Conservation (phyloP, 2,329 filamentous ascomycete species). For the Aureobasidium zeae region DNA sequence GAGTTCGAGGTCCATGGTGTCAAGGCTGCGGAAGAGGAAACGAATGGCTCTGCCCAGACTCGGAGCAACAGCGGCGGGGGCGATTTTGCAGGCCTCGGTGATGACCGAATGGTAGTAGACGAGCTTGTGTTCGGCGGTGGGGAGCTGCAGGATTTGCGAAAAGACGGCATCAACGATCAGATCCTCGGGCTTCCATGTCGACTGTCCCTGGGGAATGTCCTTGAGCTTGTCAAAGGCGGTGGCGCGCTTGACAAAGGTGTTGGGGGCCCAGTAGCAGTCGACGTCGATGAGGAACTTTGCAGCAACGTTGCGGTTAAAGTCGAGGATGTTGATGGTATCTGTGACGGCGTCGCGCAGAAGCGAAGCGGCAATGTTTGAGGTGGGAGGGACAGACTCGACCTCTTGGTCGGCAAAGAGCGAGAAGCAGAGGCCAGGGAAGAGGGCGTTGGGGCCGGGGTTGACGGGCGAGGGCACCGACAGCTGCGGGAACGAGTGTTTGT, state of each 20-base stretch:
- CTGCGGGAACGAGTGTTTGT: constrained; percentile 70
- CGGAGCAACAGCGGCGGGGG: constrained; percentile 90
- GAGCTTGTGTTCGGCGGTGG: constrained; percentile 79
- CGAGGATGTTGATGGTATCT: constrained; percentile 87
- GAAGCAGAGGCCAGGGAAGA: constrained; percentile 90
- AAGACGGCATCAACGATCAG: constrained; percentile 96
- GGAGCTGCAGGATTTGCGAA: constrained; percentile 84
- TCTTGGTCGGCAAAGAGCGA: constrained; percentile 87
- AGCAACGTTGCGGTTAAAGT: constrained; percentile 82
- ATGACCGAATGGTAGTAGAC: constrained; percentile 95
- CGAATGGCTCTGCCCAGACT: constrained; percentile 88
- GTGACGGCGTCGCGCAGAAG: constrained; percentile 76
- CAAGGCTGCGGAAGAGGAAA: constrained; percentile 74
- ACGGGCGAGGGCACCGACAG: constrained; percentile 69
- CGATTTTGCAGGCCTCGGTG: constrained; percentile 91
- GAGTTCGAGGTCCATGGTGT: constrained; percentile 78
- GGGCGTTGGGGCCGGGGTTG: constrained; percentile 59
- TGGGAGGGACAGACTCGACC: constrained; percentile 70
- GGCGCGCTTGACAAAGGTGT: constrained; percentile 86
- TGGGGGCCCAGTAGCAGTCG: constrained; percentile 85
- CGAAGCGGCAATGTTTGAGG: constrained; percentile 66
- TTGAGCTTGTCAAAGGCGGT: constrained; percentile 85
- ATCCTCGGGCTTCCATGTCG: constrained; percentile 96
- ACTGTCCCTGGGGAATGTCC: constrained; percentile 53
- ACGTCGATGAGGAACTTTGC: constrained; percentile 88